Conservation (phyloP, 2,329 filamentous ascomycete species). For the Ophiostoma novo-ulmi region DNA sequence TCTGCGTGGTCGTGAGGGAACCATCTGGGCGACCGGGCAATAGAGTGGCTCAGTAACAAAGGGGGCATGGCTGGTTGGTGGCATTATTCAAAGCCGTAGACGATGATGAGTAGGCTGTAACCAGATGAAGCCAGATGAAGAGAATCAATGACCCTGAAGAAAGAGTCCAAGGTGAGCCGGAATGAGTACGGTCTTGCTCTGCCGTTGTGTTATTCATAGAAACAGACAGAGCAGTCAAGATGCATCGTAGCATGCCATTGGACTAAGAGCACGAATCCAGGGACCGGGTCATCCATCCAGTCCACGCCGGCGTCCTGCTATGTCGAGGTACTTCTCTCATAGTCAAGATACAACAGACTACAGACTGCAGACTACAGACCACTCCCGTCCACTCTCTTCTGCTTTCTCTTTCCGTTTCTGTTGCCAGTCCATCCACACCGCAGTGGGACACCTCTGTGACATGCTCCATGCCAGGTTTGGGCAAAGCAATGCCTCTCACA, state of each 20-base stretch:
- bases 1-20: background rate
- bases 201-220: background rate
- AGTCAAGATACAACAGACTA: background rate
- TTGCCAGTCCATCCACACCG: conserved; percentile 11
- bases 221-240: background rate
- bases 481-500: conserved; percentile 6
- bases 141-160: background rate
- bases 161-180: background rate
- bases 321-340: background rate
- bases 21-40: background rate
- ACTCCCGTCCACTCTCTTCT: background rate
- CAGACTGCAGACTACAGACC: background rate
- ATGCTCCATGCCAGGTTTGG: background rate
- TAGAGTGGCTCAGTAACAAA: background rate
- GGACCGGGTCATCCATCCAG: too few relatives aligned
- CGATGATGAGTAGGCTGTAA: background rate
- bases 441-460: background rate
- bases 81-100: background rate
- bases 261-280: background rate
- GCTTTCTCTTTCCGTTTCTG: background rate
- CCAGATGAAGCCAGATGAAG: background rate
- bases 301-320: background rate
- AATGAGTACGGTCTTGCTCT: background rate
- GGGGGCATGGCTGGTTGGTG: too few relatives aligned
- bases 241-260: background rate